These are phyloP conservation scores for Rubia yunnanensis DNA, from an alignment of 257 asterid species.

Conservation along the genomic window DNA sequence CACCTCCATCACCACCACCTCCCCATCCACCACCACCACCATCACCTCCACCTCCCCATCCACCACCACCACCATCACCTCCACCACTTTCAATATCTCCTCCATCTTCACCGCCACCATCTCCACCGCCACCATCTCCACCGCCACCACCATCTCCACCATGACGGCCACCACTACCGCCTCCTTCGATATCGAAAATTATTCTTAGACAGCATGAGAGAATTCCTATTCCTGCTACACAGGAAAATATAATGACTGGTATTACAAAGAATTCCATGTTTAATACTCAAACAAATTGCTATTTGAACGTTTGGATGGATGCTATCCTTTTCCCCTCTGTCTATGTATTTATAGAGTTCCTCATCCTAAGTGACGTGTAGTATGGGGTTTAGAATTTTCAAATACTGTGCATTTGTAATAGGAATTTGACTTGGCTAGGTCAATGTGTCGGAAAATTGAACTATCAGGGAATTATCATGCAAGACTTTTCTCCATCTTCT, in stretches of 20 bases:
- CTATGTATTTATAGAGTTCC: too few relatives aligned
- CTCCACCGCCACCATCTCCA: neutral
- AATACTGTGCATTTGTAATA: too few relatives aligned
- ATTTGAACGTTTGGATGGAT: too few relatives aligned
- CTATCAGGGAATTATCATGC: too few relatives aligned
- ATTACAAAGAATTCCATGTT: neutral
- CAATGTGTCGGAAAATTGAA: too few relatives aligned
- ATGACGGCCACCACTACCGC: neutral
- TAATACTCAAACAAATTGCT: neutral
- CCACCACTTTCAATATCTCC: neutral
- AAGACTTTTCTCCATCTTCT: too few relatives aligned
- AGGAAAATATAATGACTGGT: neutral
- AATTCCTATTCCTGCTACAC: neutral
- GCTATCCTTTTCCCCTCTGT: too few relatives aligned
- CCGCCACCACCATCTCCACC: neutral
- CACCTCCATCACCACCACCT: neutral
- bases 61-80: neutral
- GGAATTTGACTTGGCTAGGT: too few relatives aligned
- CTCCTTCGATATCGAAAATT: neutral
- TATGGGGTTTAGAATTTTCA: too few relatives aligned
- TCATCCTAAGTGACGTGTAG: too few relatives aligned
- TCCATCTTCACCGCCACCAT: neutral
- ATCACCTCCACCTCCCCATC: neutral
- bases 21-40: neutral
- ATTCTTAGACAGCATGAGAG: neutral